A percentile compares a stretch with the other conserved stretches of the same genome.
phyloP scores from a whole-genome alignment of 1,139 yeast species.

The Pichia inconspicua region DNA sequence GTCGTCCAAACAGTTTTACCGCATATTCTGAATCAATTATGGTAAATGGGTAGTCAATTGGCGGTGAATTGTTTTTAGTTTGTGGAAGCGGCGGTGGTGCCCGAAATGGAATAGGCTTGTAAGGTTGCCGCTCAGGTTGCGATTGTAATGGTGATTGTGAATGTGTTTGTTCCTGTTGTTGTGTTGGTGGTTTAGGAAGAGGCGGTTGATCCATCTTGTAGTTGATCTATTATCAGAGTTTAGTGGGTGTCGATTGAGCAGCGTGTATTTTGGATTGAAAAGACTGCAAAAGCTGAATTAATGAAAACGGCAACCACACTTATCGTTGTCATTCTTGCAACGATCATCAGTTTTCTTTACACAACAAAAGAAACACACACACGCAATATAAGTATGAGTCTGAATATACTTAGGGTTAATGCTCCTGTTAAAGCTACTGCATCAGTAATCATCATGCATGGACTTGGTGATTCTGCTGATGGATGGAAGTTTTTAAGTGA shows the following conservation, averaged over 20 bases:
- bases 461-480: slow-evolving; percentile 82
- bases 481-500: slow-evolving; percentile 84
- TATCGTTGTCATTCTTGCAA: background rate
- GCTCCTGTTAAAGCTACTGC: slow-evolving; percentile 34
- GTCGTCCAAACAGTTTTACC: background rate
- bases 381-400: slow-evolving; percentile 5
- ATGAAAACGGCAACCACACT: background rate
- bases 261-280: too few species aligned
- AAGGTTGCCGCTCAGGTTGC: background rate
- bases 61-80: background rate
- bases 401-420: slow-evolving; percentile 17
- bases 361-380: background rate
- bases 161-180: background rate
- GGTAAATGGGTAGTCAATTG: background rate
- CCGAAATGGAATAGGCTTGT: background rate
- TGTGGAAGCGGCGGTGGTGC: background rate
- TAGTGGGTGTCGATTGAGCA: too few species aligned
- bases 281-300: background rate
- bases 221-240: too few species aligned
- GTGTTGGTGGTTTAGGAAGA: background rate
- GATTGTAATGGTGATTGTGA: background rate
- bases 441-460: slow-evolving; percentile 77
- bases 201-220: background rate
- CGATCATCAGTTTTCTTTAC: background rate
- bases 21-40: slow-evolving; percentile 1